phyloP scores from a whole-genome alignment of 345 rosid species.

The Gynandropsis gynandra region DNA sequence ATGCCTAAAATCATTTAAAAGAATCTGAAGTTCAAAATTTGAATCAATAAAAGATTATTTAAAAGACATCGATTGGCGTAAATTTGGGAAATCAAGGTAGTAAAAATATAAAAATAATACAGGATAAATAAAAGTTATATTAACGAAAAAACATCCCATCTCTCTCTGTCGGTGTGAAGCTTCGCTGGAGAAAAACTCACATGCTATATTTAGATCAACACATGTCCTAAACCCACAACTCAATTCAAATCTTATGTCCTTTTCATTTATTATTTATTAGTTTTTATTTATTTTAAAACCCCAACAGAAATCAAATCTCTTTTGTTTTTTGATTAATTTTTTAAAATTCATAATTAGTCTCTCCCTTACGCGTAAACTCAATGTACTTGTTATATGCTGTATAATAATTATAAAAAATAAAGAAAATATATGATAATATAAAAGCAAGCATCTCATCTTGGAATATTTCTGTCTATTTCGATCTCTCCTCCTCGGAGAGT shows the following conservation, averaged over 20 bases:
- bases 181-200: slow-evolving; percentile 23
- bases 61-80: too few species aligned
- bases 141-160: slow-evolving; percentile 7
- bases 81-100: background rate
- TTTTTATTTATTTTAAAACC: background rate
- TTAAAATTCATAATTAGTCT: too few species aligned
- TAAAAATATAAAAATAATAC: background rate
- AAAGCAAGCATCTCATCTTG: background rate
- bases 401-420: too few species aligned
- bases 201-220: slow-evolving; percentile 24
- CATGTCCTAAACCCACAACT: slow-evolving; percentile 21
- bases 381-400: too few species aligned
- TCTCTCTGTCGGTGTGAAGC: slow-evolving; percentile 25
- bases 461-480: background rate
- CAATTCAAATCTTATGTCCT: slow-evolving; percentile 19
- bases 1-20: too few species aligned
- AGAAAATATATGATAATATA: too few species aligned
- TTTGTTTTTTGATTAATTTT: too few species aligned
- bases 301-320: too few species aligned
- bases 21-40: too few species aligned
- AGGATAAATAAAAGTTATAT: too few species aligned
- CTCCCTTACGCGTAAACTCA: too few species aligned
- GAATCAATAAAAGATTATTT: too few species aligned
- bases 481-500: slow-evolving; percentile 16
- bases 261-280: background rate